Conservation (phyloP, 2,329 filamentous ascomycete genomes). For the Hypoxylon sp. region DNA sequence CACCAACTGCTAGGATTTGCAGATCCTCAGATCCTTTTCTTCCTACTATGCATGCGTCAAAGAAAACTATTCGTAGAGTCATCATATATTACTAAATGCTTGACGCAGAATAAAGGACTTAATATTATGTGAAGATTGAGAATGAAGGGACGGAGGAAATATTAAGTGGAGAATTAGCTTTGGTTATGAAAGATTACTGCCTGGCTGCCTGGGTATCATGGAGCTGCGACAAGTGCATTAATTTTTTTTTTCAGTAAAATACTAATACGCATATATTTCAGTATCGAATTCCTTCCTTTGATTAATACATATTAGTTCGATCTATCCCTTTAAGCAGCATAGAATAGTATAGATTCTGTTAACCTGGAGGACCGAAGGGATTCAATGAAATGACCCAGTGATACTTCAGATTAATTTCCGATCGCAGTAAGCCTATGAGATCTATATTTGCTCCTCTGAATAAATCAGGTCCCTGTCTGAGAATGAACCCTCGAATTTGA, state of each 20-base stretch:
- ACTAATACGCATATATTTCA: not conserved
- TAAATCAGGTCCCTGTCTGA: not conserved
- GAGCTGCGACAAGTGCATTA: not conserved
- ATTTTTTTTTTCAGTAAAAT: not conserved
- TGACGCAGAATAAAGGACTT: not conserved
- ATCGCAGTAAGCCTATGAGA: not conserved
- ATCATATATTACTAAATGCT: slow-evolving; percentile 12
- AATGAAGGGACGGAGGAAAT: not conserved
- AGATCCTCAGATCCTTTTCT: slow-evolving; percentile 9
- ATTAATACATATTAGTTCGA: not conserved
- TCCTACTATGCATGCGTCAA: not conserved
- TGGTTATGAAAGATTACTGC: not conserved
- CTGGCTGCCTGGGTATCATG: too few relatives aligned
- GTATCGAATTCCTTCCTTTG: not conserved
- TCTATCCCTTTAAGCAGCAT: not conserved
- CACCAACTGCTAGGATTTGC: slow-evolving; percentile 1
- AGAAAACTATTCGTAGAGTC: not conserved
- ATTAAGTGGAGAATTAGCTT: not conserved
- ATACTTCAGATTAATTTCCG: not conserved
- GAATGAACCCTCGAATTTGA: not conserved
- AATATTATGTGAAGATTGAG: not conserved
- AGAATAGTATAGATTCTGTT: too few relatives aligned
- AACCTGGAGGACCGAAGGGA: not conserved
- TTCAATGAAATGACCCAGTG: not conserved
- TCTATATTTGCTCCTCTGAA: not conserved